phyloP scores from a whole-genome alignment of 176 grass and related monocot genomes.

The Musa schizocarpa region DNA sequence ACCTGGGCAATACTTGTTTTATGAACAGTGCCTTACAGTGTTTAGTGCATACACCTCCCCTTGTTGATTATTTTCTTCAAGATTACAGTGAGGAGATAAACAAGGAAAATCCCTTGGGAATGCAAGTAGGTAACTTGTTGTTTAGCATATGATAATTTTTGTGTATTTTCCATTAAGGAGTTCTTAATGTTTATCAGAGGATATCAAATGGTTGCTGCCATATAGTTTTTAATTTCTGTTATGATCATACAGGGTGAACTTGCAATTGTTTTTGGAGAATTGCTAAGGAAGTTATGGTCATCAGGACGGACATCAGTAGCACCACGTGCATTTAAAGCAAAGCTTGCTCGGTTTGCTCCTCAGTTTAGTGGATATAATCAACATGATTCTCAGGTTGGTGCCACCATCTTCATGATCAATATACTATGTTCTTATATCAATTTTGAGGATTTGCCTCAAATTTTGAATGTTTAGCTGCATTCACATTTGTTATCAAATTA shows the following conservation, averaged over 20 bases:
- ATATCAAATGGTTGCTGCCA: neutral
- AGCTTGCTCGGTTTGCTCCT: slow-evolving; percentile 89
- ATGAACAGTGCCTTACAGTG: slow-evolving; percentile 96
- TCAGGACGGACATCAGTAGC: slow-evolving; percentile 64
- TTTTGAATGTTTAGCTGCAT: neutral
- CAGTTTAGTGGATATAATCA: slow-evolving; percentile 99
- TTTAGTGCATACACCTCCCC: slow-evolving; percentile 81
- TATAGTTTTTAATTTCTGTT: neutral
- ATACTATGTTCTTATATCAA: neutral
- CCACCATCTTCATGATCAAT: neutral
- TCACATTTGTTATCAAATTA: neutral
- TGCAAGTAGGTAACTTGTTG: slow-evolving; percentile 50
- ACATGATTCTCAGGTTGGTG: slow-evolving; percentile 94
- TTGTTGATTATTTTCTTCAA: slow-evolving; percentile 81
- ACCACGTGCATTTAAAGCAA: slow-evolving; percentile 81
- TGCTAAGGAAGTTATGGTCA: slow-evolving; percentile 84
- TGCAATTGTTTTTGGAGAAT: slow-evolving; percentile 79
- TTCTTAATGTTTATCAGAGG: slow-evolving; percentile 2
- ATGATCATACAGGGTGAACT: slow-evolving; percentile 66
- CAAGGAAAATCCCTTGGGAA: slow-evolving; percentile 87
- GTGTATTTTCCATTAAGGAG: neutral
- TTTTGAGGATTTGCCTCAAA: neutral
- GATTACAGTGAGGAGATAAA: slow-evolving; percentile 89
- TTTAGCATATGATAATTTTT: neutral
- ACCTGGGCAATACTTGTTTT: slow-evolving; percentile 98